Conservation (phyloP, 2,329 filamentous ascomycete species). For the Verruconis gallopava region DNA sequence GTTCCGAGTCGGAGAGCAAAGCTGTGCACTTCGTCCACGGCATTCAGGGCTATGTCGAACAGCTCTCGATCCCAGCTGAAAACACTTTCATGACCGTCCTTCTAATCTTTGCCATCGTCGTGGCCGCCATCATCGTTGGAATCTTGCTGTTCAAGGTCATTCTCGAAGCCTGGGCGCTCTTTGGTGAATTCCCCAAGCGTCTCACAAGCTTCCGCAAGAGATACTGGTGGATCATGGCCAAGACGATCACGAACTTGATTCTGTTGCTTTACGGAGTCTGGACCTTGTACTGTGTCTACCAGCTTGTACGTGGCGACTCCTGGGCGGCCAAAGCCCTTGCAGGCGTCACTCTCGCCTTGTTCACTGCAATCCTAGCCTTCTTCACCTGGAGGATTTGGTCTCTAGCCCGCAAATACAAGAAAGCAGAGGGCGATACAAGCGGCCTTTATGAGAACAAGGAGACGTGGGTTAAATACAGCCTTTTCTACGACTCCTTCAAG, state of each 20-base stretch:
- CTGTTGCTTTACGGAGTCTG: constrained; percentile 87
- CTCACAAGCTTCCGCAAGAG: constrained; percentile 81
- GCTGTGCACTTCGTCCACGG: constrained; percentile 51
- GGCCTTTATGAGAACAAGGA: constrained; percentile 79
- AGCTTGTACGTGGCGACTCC: constrained; percentile 86
- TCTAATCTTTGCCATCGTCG: constrained; percentile 73
- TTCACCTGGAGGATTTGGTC: constrained; percentile 76
- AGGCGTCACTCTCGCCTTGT: constrained; percentile 64
- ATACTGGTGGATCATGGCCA: constrained; percentile 87
- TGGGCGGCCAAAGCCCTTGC: constrained; percentile 84
- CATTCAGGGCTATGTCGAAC: constrained; percentile 71
- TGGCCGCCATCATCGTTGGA: constrained; percentile 70
- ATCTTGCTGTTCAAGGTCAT: constrained; percentile 86
- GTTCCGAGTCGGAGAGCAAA: constrained; percentile 25
- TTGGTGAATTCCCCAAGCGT: constrained; percentile 68
- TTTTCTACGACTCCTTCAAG: constrained; percentile 95
- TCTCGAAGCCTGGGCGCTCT: constrained; percentile 83
- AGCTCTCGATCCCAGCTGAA: constrained; percentile 70
- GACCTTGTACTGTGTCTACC: constrained; percentile 92
- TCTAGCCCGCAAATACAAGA: constrained; percentile 61
- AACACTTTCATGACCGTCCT: constrained; percentile 97
- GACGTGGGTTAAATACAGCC: constrained; percentile 86
- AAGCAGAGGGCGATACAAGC: constrained; percentile 56
- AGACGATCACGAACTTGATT: constrained; percentile 80
- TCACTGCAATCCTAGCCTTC: constrained; percentile 68